phyloP scores from a whole-genome alignment of 1,284 basidiomycete genomes.

The Cutaneotrichosporon arboriforme region DNA sequence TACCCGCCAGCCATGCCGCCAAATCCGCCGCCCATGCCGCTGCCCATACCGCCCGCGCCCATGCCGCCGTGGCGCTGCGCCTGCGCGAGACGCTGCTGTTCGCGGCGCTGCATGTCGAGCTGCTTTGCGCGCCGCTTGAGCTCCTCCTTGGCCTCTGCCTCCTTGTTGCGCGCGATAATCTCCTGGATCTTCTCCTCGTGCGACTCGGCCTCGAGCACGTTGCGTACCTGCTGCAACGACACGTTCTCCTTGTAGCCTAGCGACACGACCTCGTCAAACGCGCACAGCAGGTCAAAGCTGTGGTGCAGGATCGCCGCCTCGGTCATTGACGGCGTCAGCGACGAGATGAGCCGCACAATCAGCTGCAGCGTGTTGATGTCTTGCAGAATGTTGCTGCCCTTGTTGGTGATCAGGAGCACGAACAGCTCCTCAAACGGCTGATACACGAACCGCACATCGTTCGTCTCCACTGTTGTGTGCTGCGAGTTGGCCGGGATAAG shows the following conservation, averaged over 20 bases:
- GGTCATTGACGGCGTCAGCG: constrained; percentile 69
- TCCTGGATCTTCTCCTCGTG: constrained; percentile 99
- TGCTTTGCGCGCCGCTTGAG: constrained; percentile 97
- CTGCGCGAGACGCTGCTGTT: constrained; percentile 70
- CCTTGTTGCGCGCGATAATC: constrained; percentile 98
- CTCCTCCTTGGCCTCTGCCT: constrained; percentile 98
- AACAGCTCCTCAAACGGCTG: constrained; percentile 97
- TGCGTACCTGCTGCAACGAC: constrained; percentile 84
- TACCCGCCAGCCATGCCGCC: constrained; percentile 52
- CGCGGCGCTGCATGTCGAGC: constrained; percentile 94
- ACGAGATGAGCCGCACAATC: constrained; percentile 87
- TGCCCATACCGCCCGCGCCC: constrained; percentile 55
- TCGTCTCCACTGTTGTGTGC: constrained; percentile 91
- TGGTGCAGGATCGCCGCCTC: constrained; percentile 87
- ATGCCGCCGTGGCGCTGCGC: constrained; percentile 49
- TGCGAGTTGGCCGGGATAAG: constrained; percentile 94
- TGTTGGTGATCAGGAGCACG: constrained; percentile 96
- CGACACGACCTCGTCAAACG: constrained; percentile 95
- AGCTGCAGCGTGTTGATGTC: constrained; percentile 96
- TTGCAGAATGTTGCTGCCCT: constrained; percentile 91
- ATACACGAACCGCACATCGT: constrained; percentile 94
- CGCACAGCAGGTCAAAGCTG: constrained; percentile 89
- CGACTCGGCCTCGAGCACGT: constrained; percentile 93
- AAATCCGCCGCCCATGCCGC: constrained; percentile 50
- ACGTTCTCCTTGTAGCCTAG: constrained; percentile 92